Evolutionary conservation across 768 basidiomycete genomes (phyloP).

Genomic region (Boletus edulis): DNA sequence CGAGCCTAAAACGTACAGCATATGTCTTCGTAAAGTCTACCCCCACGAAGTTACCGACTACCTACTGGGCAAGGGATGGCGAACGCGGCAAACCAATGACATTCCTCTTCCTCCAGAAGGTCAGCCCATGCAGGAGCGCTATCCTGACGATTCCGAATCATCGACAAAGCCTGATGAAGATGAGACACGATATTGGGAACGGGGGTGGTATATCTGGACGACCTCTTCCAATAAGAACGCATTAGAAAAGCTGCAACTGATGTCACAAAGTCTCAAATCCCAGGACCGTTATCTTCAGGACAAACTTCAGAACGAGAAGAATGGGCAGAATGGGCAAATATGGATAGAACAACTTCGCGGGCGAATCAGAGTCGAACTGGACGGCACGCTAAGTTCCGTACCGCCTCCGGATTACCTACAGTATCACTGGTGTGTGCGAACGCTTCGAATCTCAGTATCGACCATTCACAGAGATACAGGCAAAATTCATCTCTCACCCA

Average conservation of each 20-base stretch:
- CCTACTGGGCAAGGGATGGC: constrained; percentile 37
- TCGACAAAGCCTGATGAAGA: constrained; percentile 28
- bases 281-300: constrained; percentile 40
- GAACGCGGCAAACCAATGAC: constrained; percentile 44
- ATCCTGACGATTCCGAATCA: constrained; percentile 9
- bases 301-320: constrained; percentile 41
- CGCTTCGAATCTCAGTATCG: constrained; percentile 3
- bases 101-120: constrained; percentile 69
- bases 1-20: constrained; percentile 53
- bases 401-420: constrained; percentile 21
- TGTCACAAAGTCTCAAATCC: constrained; percentile 51
- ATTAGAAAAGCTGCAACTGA: constrained; percentile 54
- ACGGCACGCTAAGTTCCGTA: constrained; percentile 30
- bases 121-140: constrained; percentile 39
- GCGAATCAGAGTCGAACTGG: constrained; percentile 22
- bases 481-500: constrained; percentile 53
- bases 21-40: constrained; percentile 66
- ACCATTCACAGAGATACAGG: constrained; percentile 28
- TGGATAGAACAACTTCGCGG: constrained; percentile 29
- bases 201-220: constrained; percentile 76
- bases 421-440: constrained; percentile 38
- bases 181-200: constrained; percentile 59
- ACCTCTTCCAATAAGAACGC: constrained; percentile 50
- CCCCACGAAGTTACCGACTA: constrained; percentile 62
- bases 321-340: constrained; percentile 52